Evolutionary conservation across 768 basidiomycete species (phyloP), one percentile per base, ranked within the genome.

Genomic region (Lentinula detonsa): DNA sequence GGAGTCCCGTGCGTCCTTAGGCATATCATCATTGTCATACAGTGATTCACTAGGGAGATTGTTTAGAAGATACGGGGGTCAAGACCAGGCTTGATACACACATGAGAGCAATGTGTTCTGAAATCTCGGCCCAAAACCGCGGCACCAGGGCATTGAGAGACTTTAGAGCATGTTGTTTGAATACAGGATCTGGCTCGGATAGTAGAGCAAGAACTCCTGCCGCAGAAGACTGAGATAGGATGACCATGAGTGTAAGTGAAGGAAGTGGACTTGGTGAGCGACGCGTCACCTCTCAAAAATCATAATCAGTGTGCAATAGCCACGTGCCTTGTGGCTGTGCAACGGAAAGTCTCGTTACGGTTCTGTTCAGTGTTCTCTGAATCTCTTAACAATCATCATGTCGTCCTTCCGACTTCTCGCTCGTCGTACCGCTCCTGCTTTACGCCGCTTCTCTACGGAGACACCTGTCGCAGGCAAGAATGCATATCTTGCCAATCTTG

Each of bases 111-210:
- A 98, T 88, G 71, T 91, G 86, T 74, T 99, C 97, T 66, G 93
- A 95, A 69, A 98, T 96, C 80, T 99, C 97, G 51, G 96, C 90
- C 97, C 97, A 99, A 74, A 98, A 98, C 67, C 91, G 88, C 42
- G 95, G 86, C 6, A 98, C 93, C 49, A 98, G 83, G 15, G 84
- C 76, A 68, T 86, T 90, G 57, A 99, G 81, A 49, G 88, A 82
- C 54, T 85, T 84, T 67, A 99, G 85, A 23, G 97, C 97, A 80
- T 97, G 91, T 67, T 92, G 86, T 70, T 95, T 93, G 72, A 98
- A 88, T 45, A 89, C 76, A 31, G 86, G 80, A 65, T 95, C 91
- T 58, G 90, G 90, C 74, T 99, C 97, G 43, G 87, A 85, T 15
- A 99, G 85, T 37, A 99, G 81, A 31, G 94, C 93, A 66, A 99